Evolutionary conservation across 139 green algal genomes (phyloP), one percentile per base, ranked within the genome.

Genomic region (Chlamydomonas eustigma): DNA sequence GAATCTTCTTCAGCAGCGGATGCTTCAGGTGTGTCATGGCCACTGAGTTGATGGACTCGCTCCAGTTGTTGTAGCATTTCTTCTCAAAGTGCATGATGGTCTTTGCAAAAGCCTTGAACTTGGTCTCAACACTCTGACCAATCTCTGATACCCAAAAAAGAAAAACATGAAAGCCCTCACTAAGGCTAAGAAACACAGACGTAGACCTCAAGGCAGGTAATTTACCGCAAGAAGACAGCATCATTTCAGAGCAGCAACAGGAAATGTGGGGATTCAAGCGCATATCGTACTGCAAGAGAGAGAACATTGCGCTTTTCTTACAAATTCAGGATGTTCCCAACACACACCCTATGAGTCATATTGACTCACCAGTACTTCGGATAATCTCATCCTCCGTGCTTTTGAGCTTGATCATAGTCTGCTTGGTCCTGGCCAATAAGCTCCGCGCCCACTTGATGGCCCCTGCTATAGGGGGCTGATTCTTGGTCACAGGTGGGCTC

Each of bases 81-180:
- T 96, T 97, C 81, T 98, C 94, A 79, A 88, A 97, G n/a, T 80
- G 36, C 85, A 97, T 89, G 85, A 97, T 87, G 8, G 66, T 30
- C 36, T 83, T 88, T 0, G 92, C 91, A 30, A 97, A 82, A 0
- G 78, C 75, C 67, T 90, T 91, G 85, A 86, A 83, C 76, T 86
- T 81, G 69, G 72, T 30, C 75, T 81, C 76, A 73, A 86, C 78
- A 33, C 80, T 75, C 58, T 89, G 82, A 8, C 86, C 58, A 28
- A 35, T 70, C 58, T 70, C 58, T 70, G 44, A n/a, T n/a, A n/a
- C n/a, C n/a, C n/a, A n/a, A n/a, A n/a, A n/a, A n/a, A n/a, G n/a
- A n/a, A n/a, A n/a, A n/a, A n/a, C n/a, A n/a, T n/a, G n/a, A n/a
- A n/a, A n/a, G n/a, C n/a, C n/a, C n/a, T n/a, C n/a, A n/a, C n/a